A percentile compares a stretch with the other conserved stretches of the same genome.
Conservation (phyloP, 106 monocot species). For the Cymbidium sinense region DNA sequence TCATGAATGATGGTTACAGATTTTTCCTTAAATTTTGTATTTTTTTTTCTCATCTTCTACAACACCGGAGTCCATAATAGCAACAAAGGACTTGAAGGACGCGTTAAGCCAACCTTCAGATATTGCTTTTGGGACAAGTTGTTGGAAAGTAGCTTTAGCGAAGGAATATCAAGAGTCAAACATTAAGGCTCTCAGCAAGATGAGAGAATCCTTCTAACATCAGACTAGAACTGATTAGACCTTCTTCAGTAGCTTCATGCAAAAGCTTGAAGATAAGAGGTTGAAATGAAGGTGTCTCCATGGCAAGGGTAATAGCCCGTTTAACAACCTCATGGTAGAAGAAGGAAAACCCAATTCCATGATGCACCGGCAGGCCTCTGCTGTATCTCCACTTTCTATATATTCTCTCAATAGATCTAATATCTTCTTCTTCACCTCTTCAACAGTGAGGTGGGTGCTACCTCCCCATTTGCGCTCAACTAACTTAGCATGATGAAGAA, state of each 20-base stretch:
- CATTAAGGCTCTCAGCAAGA: constrained; percentile 65
- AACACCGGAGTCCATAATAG: constrained; percentile 18
- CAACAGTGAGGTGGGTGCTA: constrained; percentile 73
- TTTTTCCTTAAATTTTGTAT: too few species aligned
- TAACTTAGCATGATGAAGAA: constrained; percentile 97
- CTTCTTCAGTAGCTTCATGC: too few species aligned
- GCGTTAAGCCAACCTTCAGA: constrained; percentile 79
- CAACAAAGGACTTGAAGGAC: constrained; percentile 28
- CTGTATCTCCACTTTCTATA: constrained; percentile 54
- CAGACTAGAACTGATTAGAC: too few species aligned
- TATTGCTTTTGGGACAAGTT: constrained; percentile 39
- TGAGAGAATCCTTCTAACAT: constrained; percentile 76
- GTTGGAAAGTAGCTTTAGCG: too few species aligned
- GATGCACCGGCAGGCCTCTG: constrained; percentile 83
- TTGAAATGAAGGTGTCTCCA: too few species aligned
- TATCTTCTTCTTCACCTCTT: constrained; percentile 84
- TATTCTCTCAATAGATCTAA: constrained; percentile 67
- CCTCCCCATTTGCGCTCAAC: too few species aligned
- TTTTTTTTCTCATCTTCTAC: constrained; percentile 57
- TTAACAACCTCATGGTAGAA: too few species aligned
- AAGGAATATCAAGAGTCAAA: constrained; percentile 78
- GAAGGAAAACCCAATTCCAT: constrained; percentile 66
- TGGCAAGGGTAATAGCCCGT: too few species aligned
- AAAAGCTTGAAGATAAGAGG: too few species aligned
- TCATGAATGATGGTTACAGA: constrained; percentile 75